Percentiles rank a stretch among this genome's conserved stretches.
phyloP scores from a whole-genome alignment of 176 grass and related monocot species.

The Dactylis glomerata region DNA sequence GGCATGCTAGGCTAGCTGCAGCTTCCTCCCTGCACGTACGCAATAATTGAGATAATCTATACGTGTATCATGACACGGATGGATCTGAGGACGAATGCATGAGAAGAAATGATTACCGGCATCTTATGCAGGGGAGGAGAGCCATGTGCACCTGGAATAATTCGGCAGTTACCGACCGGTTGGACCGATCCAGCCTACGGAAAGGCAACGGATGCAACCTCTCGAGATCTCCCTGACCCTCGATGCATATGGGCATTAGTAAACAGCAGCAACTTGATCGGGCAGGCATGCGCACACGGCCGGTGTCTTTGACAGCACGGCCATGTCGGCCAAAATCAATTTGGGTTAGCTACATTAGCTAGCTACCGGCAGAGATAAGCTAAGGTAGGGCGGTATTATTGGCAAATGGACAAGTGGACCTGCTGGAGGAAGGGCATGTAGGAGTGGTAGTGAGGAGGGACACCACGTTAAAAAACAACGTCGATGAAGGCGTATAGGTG shows the following conservation, averaged over 20 bases:
- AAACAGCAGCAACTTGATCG: neutral
- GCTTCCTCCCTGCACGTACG: constrained; percentile 41
- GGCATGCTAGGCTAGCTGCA: neutral
- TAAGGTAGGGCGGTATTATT: neutral
- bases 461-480: too few relatives aligned
- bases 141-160: constrained; percentile 44
- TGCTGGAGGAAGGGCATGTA: neutral
- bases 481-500: too few relatives aligned
- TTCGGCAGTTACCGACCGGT: constrained; percentile 34
- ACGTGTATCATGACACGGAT: neutral
- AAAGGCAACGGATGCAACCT: neutral
- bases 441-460: too few relatives aligned
- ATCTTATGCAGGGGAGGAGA: neutral
- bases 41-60: constrained; percentile 25
- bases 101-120: constrained; percentile 29
- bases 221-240: neutral
- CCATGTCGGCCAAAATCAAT: constrained; percentile 22
- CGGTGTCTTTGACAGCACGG: constrained; percentile 33
- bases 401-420: neutral
- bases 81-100: neutral
- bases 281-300: neutral
- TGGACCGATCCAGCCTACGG: constrained; percentile 30
- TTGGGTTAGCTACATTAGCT: neutral
- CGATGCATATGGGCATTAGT: neutral
- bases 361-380: neutral